Percentiles rank a stretch among this genome's conserved stretches.
Conservation (phyloP, 2,329 filamentous ascomycete species). For the Ciborinia camelliae region DNA sequence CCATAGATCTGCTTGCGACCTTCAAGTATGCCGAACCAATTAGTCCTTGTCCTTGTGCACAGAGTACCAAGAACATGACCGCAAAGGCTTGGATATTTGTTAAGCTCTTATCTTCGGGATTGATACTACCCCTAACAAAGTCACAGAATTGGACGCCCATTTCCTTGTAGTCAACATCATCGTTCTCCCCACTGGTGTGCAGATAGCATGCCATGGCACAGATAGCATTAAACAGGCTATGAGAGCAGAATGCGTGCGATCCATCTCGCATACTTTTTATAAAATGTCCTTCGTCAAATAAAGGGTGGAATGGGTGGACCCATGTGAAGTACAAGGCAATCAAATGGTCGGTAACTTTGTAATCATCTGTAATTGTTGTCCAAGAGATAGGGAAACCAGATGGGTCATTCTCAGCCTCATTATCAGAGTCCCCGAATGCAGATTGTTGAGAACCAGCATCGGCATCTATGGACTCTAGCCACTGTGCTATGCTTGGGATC, state of each 20-base stretch:
- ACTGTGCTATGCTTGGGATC: slow-evolving; percentile 34
- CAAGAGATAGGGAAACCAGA: slow-evolving; percentile 27
- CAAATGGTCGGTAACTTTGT: slow-evolving; percentile 33
- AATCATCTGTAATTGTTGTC: slow-evolving; percentile 34
- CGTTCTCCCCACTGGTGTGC: slow-evolving; percentile 27
- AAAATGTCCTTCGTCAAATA: slow-evolving; percentile 37
- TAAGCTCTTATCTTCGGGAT: slow-evolving; percentile 29
- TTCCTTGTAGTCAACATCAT: slow-evolving; percentile 30
- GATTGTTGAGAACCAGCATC: slow-evolving; percentile 29
- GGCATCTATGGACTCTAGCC: slow-evolving; percentile 32
- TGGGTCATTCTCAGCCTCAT: slow-evolving; percentile 29
- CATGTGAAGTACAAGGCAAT: slow-evolving; percentile 39
- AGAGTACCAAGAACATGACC: slow-evolving; percentile 37
- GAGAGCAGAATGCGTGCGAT: slow-evolving; percentile 32
- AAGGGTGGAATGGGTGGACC: slow-evolving; percentile 38
- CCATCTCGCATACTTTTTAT: slow-evolving; percentile 31
- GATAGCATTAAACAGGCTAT: slow-evolving; percentile 36
- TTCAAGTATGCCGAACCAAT: slow-evolving; percentile 35
- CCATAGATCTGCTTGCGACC: slow-evolving; percentile 30
- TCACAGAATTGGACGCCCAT: slow-evolving; percentile 33
- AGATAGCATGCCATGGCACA: slow-evolving; percentile 38
- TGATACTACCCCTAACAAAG: slow-evolving; percentile 28
- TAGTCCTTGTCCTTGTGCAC: slow-evolving; percentile 29
- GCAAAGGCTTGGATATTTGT: slow-evolving; percentile 36
- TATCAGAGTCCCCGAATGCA: slow-evolving; percentile 25